Percentiles rank a stretch among this genome's conserved stretches.
Evolutionary conservation across 352 stramenopile genomes (phyloP).

Genomic region (Globisporangium uncinulatum): DNA sequence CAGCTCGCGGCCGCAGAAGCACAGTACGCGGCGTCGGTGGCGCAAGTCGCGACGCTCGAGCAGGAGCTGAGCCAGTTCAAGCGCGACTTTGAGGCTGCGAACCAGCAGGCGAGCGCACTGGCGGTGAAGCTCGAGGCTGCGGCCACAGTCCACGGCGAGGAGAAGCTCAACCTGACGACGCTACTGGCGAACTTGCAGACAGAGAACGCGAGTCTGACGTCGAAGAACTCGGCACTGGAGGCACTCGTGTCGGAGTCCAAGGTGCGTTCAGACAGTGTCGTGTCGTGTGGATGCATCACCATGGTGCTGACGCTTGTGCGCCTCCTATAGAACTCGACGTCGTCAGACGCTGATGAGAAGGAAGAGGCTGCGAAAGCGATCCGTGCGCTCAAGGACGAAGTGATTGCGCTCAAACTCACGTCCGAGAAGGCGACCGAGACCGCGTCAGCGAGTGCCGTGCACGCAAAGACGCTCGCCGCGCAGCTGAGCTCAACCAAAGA

Average conservation of each 20-base stretch:
- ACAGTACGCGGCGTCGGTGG: constrained; percentile 5
- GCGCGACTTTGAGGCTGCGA: constrained; percentile 1
- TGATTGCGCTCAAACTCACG: constrained; percentile 37
- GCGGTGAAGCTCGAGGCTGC: constrained; percentile 14
- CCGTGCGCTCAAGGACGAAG: constrained; percentile 43
- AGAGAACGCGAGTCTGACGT: constrained; percentile 12
- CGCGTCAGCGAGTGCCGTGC: constrained; percentile 18
- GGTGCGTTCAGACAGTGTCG: not conserved
- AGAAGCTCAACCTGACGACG: constrained; percentile 22
- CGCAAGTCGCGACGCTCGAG: constrained; percentile 20
- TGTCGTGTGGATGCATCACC: not conserved
- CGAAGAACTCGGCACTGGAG: constrained; percentile 19
- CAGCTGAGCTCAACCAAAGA: constrained; percentile 29
- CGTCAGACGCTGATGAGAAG: constrained; percentile 28
- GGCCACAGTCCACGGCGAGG: constrained; percentile 21
- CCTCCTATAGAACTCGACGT: constrained; percentile 11
- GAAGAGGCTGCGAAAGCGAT: constrained; percentile 27
- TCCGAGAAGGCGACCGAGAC: constrained; percentile 28
- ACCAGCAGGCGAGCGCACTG: constrained; percentile 4
- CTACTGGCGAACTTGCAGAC: constrained; percentile 26
- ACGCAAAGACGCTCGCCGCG: constrained; percentile 29
- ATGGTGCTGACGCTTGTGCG: not conserved
- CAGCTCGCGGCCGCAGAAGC: constrained; percentile 11
- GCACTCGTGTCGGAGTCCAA: constrained; percentile 14
- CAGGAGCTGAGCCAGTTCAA: constrained; percentile 24